Evolutionary conservation across 805 yeast genomes (phyloP).

Genomic region (Candida suzukii): DNA sequence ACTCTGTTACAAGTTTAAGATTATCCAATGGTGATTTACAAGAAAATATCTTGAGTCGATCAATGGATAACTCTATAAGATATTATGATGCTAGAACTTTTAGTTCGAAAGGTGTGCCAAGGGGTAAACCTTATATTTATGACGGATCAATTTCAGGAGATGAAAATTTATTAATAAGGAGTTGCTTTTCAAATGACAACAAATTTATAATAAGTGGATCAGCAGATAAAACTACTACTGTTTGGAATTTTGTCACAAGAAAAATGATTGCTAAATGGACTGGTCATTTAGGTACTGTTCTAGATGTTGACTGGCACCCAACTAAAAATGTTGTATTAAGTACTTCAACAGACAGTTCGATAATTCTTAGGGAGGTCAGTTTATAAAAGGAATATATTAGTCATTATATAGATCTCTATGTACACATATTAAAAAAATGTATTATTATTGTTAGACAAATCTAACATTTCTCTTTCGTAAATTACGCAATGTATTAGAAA

Average conservation of each 20-base stretch:
- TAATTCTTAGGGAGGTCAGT: conserved; percentile 38
- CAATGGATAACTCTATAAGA: conserved; percentile 51
- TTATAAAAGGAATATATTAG: conserved; percentile 6
- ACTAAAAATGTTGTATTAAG: conserved; percentile 31
- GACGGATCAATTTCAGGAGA: conserved; percentile 52
- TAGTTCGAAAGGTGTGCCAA: conserved; percentile 30
- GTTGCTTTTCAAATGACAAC: conserved; percentile 35
- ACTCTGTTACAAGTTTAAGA: conserved; percentile 49
- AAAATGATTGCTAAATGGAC: conserved; percentile 38
- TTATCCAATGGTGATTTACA: conserved; percentile 35
- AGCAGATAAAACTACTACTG: conserved; percentile 47
- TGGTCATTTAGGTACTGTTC: conserved; percentile 58
- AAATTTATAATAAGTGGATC: conserved; percentile 48
- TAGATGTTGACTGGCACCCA: conserved; percentile 54
- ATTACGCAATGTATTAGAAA: no score
- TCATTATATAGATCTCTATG: no score
- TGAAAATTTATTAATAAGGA: conserved; percentile 46
- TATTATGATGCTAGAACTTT: conserved; percentile 47
- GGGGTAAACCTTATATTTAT: conserved; percentile 39
- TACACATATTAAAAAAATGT: no score
- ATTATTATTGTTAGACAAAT: neutral
- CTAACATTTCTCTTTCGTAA: no score
- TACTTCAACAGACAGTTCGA: conserved; percentile 48
- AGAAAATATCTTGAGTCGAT: conserved; percentile 38
- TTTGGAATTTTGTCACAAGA: conserved; percentile 54